Percentiles rank a stretch among this genome's conserved stretches.
These are phyloP conservation scores for Apodospora peruviana DNA, from an alignment of 495 filamentous ascomycete species.

Conservation along the genomic window DNA sequence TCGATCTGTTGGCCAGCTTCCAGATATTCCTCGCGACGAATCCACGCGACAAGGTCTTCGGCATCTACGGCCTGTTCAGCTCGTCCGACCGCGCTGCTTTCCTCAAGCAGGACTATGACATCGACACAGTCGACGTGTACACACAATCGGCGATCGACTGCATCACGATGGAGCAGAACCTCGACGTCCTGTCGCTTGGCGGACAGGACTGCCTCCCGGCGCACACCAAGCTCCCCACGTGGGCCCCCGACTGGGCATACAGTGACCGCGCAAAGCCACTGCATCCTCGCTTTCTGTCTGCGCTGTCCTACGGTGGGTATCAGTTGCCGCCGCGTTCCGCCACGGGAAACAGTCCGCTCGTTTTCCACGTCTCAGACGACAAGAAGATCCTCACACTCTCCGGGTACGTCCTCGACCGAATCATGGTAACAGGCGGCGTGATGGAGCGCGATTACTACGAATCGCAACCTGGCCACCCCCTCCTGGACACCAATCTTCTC, in stretches of 20 bases:
- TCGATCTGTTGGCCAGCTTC: not conserved
- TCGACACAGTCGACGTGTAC: not conserved
- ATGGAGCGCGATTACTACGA: not conserved
- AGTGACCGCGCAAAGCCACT: not conserved
- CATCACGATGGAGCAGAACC: not conserved
- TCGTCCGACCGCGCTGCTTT: not conserved
- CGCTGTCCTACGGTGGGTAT: not conserved
- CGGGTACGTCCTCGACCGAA: conserved; percentile 1
- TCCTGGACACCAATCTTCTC: not conserved
- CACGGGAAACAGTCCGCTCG: not conserved
- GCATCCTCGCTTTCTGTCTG: not conserved
- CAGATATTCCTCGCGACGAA: conserved; percentile 1
- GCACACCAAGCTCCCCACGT: not conserved
- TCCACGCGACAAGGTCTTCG: conserved; percentile 1
- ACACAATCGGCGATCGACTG: conserved; percentile 1
- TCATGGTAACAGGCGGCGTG: not conserved
- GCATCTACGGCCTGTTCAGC: not conserved
- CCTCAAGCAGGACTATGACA: not conserved
- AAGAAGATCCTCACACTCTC: not conserved
- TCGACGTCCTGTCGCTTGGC: not conserved
- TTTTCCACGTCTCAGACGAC: not conserved
- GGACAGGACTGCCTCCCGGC: not conserved
- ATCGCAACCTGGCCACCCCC: not conserved
- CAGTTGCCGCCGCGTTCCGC: not conserved
- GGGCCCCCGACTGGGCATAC: not conserved